Percentiles rank a stretch among this genome's conserved stretches.
phyloP scores from a whole-genome alignment of 2,329 filamentous ascomycete genomes.

The Diaporthe capsici region DNA sequence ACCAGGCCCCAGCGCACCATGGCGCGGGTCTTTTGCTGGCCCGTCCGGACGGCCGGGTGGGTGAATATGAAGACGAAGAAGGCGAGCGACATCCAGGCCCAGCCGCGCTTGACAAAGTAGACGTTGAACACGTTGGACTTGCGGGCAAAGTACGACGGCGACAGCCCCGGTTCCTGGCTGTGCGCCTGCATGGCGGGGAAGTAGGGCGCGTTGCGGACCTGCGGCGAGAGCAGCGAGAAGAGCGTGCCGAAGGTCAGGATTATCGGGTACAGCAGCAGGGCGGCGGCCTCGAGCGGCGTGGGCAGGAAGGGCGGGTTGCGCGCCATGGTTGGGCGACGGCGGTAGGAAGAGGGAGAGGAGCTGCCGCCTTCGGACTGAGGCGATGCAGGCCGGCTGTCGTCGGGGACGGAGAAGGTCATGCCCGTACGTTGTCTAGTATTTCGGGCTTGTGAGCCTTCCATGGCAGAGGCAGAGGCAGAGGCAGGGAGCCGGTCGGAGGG shows the following conservation, averaged over 20 bases:
- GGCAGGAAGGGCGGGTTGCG: constrained; percentile 75
- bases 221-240: constrained; percentile 83
- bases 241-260: constrained; percentile 86
- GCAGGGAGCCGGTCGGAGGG: neutral
- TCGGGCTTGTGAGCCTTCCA: constrained; percentile 39
- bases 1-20: constrained; percentile 76
- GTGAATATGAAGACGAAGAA: constrained; percentile 79
- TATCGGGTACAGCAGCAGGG: constrained; percentile 80
- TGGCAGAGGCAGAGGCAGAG: neutral
- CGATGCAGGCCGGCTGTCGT: neutral
- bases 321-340: constrained; percentile 10
- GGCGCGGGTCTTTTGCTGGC: constrained; percentile 55
- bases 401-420: constrained; percentile 31
- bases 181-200: constrained; percentile 75
- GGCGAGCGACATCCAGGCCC: constrained; percentile 88
- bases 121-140: constrained; percentile 95
- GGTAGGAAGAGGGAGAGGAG: neutral
- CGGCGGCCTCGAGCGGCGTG: constrained; percentile 75
- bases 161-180: constrained; percentile 60
- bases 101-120: constrained; percentile 94
- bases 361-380: constrained; percentile 33
- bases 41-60: constrained; percentile 68
- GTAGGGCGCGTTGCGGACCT: constrained; percentile 75
- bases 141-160: constrained; percentile 90
- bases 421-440: constrained; percentile 38